These are phyloP conservation scores for Picea engelmannii DNA, from an alignment of 83 land plant genomes.

Conservation along the genomic window DNA sequence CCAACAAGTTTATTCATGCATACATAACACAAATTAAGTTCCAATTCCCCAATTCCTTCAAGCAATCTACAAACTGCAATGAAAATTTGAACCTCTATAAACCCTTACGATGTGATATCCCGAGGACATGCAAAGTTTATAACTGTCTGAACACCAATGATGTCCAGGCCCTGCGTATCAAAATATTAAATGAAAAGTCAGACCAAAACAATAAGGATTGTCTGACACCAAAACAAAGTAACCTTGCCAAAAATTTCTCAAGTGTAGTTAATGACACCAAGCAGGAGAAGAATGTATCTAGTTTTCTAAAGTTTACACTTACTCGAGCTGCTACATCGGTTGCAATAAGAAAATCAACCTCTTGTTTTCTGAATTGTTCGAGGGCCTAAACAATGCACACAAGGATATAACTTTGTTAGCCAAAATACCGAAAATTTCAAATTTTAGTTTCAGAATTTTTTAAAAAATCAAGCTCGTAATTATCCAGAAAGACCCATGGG, in stretches of 20 bases:
- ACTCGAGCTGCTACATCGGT: conserved; percentile 99
- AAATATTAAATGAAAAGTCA: neutral
- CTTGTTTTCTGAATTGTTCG: conserved; percentile 90
- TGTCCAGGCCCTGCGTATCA: conserved; percentile 84
- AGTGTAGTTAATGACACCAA: neutral
- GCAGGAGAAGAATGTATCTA: neutral
- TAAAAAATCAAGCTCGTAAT: no score
- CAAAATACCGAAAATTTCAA: neutral
- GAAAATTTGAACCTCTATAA: neutral
- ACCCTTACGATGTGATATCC: conserved; percentile 70
- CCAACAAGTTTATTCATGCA: neutral
- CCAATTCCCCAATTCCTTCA: neutral
- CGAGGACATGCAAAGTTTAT: conserved; percentile 94
- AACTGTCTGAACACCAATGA: conserved; percentile 93
- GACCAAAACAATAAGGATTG: conserved; percentile 3
- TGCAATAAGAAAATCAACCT: conserved; percentile 94
- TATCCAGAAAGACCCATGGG: no score
- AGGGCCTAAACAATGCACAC: conserved; percentile 61
- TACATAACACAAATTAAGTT: neutral
- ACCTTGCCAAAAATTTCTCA: neutral
- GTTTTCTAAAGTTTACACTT: conserved; percentile 27
- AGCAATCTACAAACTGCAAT: neutral
- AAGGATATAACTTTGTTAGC: neutral
- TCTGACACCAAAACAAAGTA: conserved; percentile 16
- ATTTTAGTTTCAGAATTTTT: no score